Evolutionary conservation across 106 monocot genomes (phyloP), one percentile per base, ranked within the genome.

Genomic region (Apostasia ramifera): DNA sequence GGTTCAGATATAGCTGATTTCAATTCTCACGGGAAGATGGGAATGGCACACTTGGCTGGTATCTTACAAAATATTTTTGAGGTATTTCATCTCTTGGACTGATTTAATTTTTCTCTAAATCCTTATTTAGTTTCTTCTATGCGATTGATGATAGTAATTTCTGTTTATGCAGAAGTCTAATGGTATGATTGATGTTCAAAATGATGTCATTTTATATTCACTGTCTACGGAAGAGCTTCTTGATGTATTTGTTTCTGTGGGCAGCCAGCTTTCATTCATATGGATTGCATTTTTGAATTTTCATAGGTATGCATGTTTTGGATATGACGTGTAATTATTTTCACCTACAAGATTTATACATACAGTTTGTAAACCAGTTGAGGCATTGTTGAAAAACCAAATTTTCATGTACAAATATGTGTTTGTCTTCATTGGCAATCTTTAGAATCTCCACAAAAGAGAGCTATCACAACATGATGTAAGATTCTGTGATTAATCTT

Each of bases 241-340:
- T 42, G 83, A 86, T 75, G 68, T 75, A 41, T 90, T 87, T 75
- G 61, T 76, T 61, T 78, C 80, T 60, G 39, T 98, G 52, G 89
- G 92, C 58, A 79, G 66, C 64, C 89, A 92, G 65, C 80, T 98
- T 59, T 85, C 92, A 41, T 85, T 81, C 46, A 57, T 92, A 51
- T 98, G 97, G 97, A 98, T 90, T 81, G 71, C 80, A 68, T 98
- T 98, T 70, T 74, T 98, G 79, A 89, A 90, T 70, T 92, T 89
- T 61, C 97, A 98, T 51, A 89, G 97, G 97, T 89, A 49, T 47
- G 46, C 63, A 46, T 63, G 1, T 5, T 63, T 4, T 5, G 40
- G 45, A 63, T 65, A 50, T 48, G 8, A 26, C 26, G 26, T 26
- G 26, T 26, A 26, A 26, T 26, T 26, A 26, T 26, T 26, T 26